Conservation (phyloP, 2,329 filamentous ascomycete genomes). For the Aspergillus sclerotialis region DNA sequence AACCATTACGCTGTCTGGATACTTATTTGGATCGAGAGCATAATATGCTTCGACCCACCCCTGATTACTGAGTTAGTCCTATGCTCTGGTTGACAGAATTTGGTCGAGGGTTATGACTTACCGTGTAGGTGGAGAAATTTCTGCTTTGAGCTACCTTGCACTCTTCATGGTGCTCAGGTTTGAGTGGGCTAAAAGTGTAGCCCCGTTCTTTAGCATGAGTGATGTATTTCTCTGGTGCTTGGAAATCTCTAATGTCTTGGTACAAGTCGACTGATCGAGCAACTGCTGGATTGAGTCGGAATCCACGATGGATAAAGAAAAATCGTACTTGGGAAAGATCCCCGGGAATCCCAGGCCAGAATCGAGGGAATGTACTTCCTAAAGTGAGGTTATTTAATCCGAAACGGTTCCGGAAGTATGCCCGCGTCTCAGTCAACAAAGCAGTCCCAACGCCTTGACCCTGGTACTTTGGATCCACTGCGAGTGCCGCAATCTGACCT, state of each 20-base stretch:
- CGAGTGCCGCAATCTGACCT: slow-evolving; percentile 30
- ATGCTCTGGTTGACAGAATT: too few relatives aligned
- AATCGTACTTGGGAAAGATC: slow-evolving; percentile 29
- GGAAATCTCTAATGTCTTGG: slow-evolving; percentile 29
- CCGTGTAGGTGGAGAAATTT: slow-evolving; percentile 26
- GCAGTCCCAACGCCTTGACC: slow-evolving; percentile 33
- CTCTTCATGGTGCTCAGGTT: slow-evolving; percentile 29
- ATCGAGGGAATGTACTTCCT: slow-evolving; percentile 34
- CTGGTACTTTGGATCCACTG: slow-evolving; percentile 28
- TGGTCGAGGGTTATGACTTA: too few relatives aligned
- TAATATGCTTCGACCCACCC: slow-evolving; percentile 38
- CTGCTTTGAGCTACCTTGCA: slow-evolving; percentile 33
- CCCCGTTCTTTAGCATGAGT: slow-evolving; percentile 26
- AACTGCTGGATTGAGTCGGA: slow-evolving; percentile 18
- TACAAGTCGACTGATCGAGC: slow-evolving; percentile 33
- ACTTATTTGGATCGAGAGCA: slow-evolving; percentile 24
- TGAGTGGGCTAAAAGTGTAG: slow-evolving; percentile 31
- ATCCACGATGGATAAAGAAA: slow-evolving; percentile 39
- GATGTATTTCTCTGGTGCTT: slow-evolving; percentile 28
- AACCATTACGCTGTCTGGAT: slow-evolving; percentile 37
- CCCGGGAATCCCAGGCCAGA: slow-evolving; percentile 40
- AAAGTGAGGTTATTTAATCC: slow-evolving; percentile 18
- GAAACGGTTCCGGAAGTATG: slow-evolving; percentile 19
- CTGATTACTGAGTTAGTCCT: slow-evolving; percentile 15
- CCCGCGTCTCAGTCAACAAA: slow-evolving; percentile 23